A percentile compares a stretch with the other conserved stretches of the same genome.
Evolutionary conservation across 371 early-diverging fungal genomes (phyloP).

Genomic region (Mycotypha africana): DNA sequence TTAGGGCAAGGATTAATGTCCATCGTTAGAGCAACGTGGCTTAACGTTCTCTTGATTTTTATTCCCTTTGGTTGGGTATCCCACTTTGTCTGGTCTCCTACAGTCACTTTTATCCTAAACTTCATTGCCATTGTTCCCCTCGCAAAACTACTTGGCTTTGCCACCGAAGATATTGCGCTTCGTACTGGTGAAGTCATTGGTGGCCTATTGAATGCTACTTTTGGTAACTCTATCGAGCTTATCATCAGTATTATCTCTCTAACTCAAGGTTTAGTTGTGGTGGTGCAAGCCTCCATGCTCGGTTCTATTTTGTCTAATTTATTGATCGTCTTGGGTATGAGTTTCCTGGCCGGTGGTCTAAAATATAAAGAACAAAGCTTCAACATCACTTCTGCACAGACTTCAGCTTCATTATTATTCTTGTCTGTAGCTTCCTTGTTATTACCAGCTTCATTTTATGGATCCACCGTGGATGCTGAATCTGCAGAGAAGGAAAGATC

Average conservation of each 20-base stretch:
- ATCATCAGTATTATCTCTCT: slow-evolving; percentile 79
- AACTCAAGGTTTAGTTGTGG: slow-evolving; percentile 59
- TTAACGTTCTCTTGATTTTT: slow-evolving; percentile 65
- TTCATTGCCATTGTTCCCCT: slow-evolving; percentile 88
- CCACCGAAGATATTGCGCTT: slow-evolving; percentile 63
- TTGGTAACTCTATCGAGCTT: slow-evolving; percentile 86
- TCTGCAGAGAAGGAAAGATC: slow-evolving; percentile 11
- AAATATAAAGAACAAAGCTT: slow-evolving; percentile 66
- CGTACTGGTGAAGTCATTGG: slow-evolving; percentile 69
- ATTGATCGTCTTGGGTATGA: slow-evolving; percentile 68
- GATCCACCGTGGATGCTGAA: slow-evolving; percentile 21
- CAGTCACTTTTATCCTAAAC: slow-evolving; percentile 71
- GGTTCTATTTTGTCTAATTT: slow-evolving; percentile 84
- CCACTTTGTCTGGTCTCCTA: slow-evolving; percentile 54
- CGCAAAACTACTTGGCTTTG: slow-evolving; percentile 57
- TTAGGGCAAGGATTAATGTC: slow-evolving; percentile 25
- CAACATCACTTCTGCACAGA: slow-evolving; percentile 73
- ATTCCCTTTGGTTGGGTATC: slow-evolving; percentile 74
- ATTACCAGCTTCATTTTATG: slow-evolving; percentile 76
- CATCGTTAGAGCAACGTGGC: slow-evolving; percentile 49
- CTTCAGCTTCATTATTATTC: slow-evolving; percentile 67
- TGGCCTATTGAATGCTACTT: slow-evolving; percentile 82
- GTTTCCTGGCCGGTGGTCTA: slow-evolving; percentile 74
- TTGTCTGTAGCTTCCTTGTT: slow-evolving; percentile 69
- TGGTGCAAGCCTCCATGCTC: slow-evolving; percentile 81